Base-by-base conservation (phyloP, 2,329 filamentous ascomycete species). In the Trichoderma sp. region DNA sequence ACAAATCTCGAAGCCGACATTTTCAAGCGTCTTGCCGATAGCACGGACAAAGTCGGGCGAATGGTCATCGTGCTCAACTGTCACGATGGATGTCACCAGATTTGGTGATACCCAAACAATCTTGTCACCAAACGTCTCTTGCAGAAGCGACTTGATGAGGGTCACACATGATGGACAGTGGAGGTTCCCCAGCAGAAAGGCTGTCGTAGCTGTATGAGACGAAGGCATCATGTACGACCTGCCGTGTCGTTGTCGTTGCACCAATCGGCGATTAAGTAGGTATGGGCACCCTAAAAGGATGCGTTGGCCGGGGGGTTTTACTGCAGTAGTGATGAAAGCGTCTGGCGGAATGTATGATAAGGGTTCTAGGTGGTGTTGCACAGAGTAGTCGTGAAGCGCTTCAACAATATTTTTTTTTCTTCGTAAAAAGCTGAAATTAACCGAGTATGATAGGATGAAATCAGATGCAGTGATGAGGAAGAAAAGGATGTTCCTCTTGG, bases 151-250 rank as follows among this genome's bases (percentile, higher is more conserved):
- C 76, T 89, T 85, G 77, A 94, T 93, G 75, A 86, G 85, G 43
- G 88, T 86, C 64, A 93, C 88, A 79, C 92, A 94, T 73, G 91
- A 92, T 15, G 91, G 90, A 82, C 92, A 94, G 81, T 94, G 92
- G n/a, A 94, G 85, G 79, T 94, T 94, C 73, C 86, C 88, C 75
- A 94, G 84, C 73, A 93, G 85, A 77, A 91, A 89, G 39, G 88
- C 90, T 2, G 88, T 91, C 13, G 85, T 87, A 72, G 84, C 79
- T 72, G 79, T 76, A 70, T 77, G 75, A 15, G 76, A 69, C 57
- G 78, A 71, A 28, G 77, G 66, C 76, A 81, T 82, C 74, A 53
- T 75, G 72, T 73, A 32, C n/a, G 36, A 65, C 71, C 47, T 20
- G 67, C 58, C 55, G 55, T 47, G 39, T 43, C 17, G 39, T 43